Percentiles rank a stretch among this genome's conserved stretches.
phyloP scores from a whole-genome alignment of 2,329 filamentous ascomycete genomes.

The Xylaria sp. region DNA sequence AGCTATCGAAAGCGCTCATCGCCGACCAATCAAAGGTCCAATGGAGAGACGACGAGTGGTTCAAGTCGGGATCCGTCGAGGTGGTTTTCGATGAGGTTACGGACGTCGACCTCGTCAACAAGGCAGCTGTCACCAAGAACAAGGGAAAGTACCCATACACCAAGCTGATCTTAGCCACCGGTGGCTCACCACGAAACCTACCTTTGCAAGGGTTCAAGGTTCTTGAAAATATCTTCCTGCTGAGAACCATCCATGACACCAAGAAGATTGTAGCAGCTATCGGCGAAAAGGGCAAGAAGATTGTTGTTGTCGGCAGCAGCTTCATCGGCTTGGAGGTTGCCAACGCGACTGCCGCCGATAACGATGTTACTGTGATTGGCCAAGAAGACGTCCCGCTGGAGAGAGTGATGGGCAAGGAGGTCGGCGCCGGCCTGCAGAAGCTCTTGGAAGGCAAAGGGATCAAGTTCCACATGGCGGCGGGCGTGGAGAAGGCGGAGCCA shows the following conservation, averaged over 20 bases:
- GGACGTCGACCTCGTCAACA: conserved; percentile 73
- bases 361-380: conserved; percentile 83
- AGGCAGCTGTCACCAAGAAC: conserved; percentile 73
- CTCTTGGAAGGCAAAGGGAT: conserved; percentile 83
- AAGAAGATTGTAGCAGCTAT: conserved; percentile 79
- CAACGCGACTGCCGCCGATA: conserved; percentile 77
- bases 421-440: conserved; percentile 80
- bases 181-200: conserved; percentile 74
- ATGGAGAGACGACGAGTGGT: conserved; percentile 78
- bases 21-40: conserved; percentile 78
- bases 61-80: conserved; percentile 62
- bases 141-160: conserved; percentile 76
- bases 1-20: conserved; percentile 91
- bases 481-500: conserved; percentile 80
- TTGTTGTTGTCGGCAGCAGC: conserved; percentile 87
- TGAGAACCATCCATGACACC: conserved; percentile 77
- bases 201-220: conserved; percentile 86
- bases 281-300: conserved; percentile 83
- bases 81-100: conserved; percentile 67
- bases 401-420: conserved; percentile 78
- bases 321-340: conserved; percentile 99
- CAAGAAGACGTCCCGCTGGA: conserved; percentile 87
- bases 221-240: conserved; percentile 82
- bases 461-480: conserved; percentile 81
- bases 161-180: conserved; percentile 89